Evolutionary conservation across 2,329 filamentous ascomycete species (phyloP), one percentile per base, ranked within the genome.

Genomic region (Helicocarpus griseus): DNA sequence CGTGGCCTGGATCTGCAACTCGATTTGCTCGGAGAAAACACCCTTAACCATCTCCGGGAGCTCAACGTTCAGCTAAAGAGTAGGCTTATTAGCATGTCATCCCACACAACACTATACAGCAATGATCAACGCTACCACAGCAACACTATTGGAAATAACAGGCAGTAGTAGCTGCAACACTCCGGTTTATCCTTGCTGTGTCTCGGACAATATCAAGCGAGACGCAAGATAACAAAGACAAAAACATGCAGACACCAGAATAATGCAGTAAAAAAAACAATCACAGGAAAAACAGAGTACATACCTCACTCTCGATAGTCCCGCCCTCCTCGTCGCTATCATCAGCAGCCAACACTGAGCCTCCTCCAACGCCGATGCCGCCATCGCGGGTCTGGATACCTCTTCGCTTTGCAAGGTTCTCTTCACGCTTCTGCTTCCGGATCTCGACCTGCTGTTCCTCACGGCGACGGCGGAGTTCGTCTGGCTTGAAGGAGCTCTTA

Each of bases 401-500:
- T 79, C 93, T 85, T 74, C 93, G 82, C 83, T 98, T 98, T 72
- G 93, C 93, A 69, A 98, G 77, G 76, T 96, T 97, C 78, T 98
- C 93, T 76, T 98, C 93, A 69, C 93, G 85, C 83, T 97, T 97
- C 59, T 90, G 88, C 77, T 95, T 95, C 70, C 93, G 86, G 68
- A 98, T 98, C 77, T 98, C 93, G 60, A 98, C 93, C 77, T 97
- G 93, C 74, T 96, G 90, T 76, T 98, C 93, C 73, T 98, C 93
- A 69, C 93, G 93, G 69, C 93, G 93, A 67, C 93, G 90, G 70
- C 93, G 89, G 60, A 98, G 85, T 78, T 98, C 93, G 72, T 98
- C 93, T 64, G 91, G 91, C 83, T 96, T 96, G 81, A 98, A 97
- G 66, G 89, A 89, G 75, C 88, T 91, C 82, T 96, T 96, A 51